Evolutionary conservation across 1,284 basidiomycete species (phyloP).

Genomic region (Moesziomyces globuligerus): DNA sequence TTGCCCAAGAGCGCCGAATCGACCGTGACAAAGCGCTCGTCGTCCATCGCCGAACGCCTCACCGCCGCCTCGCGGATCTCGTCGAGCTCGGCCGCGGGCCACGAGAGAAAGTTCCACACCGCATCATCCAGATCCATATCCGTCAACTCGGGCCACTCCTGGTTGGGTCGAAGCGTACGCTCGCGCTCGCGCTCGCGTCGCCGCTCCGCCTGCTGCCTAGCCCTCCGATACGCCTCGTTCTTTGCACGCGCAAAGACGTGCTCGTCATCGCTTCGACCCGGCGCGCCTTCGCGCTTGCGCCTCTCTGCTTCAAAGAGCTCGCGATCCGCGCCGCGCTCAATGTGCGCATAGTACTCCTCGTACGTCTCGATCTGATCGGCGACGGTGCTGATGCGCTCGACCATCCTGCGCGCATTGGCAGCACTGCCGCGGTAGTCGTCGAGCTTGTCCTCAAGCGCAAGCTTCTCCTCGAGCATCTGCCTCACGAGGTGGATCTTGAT

Average conservation of each 20-base stretch:
- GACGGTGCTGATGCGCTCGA: constrained; percentile 7
- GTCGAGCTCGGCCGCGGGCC: background rate
- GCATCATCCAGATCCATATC: constrained; percentile 6
- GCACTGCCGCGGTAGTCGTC: constrained; percentile 11
- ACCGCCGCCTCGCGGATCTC: constrained; percentile 5
- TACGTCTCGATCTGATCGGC: constrained; percentile 16
- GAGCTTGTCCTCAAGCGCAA: constrained; percentile 12
- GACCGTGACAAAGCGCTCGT: constrained; percentile 30
- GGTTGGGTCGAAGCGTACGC: background rate
- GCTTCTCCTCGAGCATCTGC: constrained; percentile 30
- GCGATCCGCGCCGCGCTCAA: background rate
- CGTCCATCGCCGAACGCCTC: too few species aligned
- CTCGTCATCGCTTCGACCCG: background rate
- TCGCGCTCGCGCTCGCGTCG: background rate
- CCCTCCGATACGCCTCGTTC: background rate
- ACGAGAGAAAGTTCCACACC: constrained; percentile 10
- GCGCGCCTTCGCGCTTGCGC: background rate
- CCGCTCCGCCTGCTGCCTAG: background rate
- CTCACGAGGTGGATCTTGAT: constrained; percentile 69
- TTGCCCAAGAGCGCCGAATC: constrained; percentile 57
- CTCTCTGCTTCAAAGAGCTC: constrained; percentile 3
- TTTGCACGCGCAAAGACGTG: constrained; percentile 1
- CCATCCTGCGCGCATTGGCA: constrained; percentile 8
- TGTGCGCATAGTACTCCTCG: constrained; percentile 16
- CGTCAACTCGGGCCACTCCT: background rate